These are phyloP conservation scores for Paramecium bursaria DNA, from an alignment of 73 alveolate species.

Conservation along the genomic window DNA sequence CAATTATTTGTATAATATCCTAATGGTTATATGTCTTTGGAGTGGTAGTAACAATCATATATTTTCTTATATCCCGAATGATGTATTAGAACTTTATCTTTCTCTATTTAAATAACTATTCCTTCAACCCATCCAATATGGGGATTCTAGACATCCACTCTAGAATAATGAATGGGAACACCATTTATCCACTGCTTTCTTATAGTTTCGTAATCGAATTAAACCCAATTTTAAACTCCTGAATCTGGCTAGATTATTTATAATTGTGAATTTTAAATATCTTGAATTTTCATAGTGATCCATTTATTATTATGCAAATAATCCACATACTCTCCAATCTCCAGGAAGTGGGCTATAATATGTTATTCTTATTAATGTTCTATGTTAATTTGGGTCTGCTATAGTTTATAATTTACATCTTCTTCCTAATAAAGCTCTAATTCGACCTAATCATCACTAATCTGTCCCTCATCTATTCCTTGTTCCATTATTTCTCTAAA, in stretches of 20 bases:
- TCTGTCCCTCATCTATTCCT: too few relatives aligned
- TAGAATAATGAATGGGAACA: slow-evolving; percentile 1
- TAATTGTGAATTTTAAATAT: slow-evolving; percentile 44
- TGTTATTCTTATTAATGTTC: slow-evolving; percentile 13
- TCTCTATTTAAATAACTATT: neutral
- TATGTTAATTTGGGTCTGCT: slow-evolving; percentile 41
- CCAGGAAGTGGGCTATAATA: slow-evolving; percentile 10
- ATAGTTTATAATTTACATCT: slow-evolving; percentile 32
- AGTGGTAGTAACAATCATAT: slow-evolving; percentile 1
- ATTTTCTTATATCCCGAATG: slow-evolving; percentile 51
- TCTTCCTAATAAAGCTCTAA: too few relatives aligned
- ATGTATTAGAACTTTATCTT: slow-evolving; percentile 27
- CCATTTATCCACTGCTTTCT: slow-evolving; percentile 55
- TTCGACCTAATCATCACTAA: too few relatives aligned
- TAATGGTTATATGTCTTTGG: slow-evolving; percentile 33
- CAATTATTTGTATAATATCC: slow-evolving; percentile 40
- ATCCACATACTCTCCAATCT: slow-evolving; percentile 51
- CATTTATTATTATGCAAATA: slow-evolving; percentile 23
- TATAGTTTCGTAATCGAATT: slow-evolving; percentile 28
- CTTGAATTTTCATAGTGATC: slow-evolving; percentile 54
- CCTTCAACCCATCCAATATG: slow-evolving; percentile 35
- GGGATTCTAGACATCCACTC: slow-evolving; percentile 42
- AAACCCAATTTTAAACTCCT: neutral
- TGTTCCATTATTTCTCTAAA: too few relatives aligned
- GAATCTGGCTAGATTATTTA: neutral